phyloP scores from a whole-genome alignment of 148 eudicot species.

The Rhododendron williamsianum region DNA sequence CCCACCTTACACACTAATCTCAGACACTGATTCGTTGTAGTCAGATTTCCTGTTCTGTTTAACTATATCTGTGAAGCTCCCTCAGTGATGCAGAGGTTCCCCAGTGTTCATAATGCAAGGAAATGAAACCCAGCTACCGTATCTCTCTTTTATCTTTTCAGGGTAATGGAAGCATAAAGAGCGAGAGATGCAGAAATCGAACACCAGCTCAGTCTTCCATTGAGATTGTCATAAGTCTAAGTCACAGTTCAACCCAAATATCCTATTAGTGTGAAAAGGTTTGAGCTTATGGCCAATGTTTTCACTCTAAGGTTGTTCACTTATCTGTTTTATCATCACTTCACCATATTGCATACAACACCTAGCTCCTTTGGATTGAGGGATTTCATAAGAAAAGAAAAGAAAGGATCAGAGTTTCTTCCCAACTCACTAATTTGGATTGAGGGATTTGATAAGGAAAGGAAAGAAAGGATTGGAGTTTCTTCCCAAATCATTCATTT shows the following conservation, averaged over 20 bases:
- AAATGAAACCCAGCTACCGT: not conserved
- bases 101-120: not conserved
- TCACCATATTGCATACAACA: not conserved
- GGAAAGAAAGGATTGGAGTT: not conserved
- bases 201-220: not conserved
- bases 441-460: not conserved
- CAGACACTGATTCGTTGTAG: not conserved
- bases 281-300: not conserved
- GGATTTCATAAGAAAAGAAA: not conserved
- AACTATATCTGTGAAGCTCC: not conserved
- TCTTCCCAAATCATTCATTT: not conserved
- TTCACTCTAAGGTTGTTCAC: not conserved
- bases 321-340: not conserved
- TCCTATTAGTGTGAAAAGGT: not conserved
- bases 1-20: not conserved
- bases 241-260: not conserved
- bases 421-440: not conserved
- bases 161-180: not conserved
- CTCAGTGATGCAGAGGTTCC: not conserved
- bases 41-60: not conserved
- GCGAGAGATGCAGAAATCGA: not conserved
- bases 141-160: not conserved
- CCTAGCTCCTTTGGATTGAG: not conserved
- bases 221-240: not conserved
- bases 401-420: not conserved